Conservation (phyloP, 2,329 filamentous ascomycete genomes). For the Apiospora hydei region DNA sequence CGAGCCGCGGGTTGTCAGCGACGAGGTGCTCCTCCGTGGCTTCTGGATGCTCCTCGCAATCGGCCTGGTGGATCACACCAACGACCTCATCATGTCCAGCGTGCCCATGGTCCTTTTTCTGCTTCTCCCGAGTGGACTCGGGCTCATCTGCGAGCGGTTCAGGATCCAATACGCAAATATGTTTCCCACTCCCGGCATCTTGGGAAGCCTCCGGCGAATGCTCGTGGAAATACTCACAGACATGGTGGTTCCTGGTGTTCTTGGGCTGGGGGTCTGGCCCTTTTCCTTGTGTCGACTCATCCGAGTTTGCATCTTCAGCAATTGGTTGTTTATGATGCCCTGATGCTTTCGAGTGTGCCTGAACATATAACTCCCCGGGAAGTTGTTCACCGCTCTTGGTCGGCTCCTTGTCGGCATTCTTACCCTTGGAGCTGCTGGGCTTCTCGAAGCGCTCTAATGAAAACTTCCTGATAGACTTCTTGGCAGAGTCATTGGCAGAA, state of each 20-base stretch:
- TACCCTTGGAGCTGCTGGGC: background rate
- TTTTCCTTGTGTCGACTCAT: conserved; percentile 28
- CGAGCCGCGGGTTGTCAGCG: conserved; percentile 10
- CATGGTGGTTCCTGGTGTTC: background rate
- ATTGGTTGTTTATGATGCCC: conserved; percentile 25
- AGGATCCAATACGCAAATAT: background rate
- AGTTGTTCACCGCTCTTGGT: background rate
- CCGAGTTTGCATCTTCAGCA: conserved; percentile 31
- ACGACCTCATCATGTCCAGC: background rate
- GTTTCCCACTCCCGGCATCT: background rate
- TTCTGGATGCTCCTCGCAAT: background rate
- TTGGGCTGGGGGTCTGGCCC: conserved; percentile 28
- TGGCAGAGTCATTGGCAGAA: background rate
- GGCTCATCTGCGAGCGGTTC: conserved; percentile 5
- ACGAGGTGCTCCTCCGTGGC: background rate
- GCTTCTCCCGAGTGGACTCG: background rate
- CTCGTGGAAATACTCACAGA: background rate
- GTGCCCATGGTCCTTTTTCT: background rate
- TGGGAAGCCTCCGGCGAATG: background rate
- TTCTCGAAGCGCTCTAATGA: background rate
- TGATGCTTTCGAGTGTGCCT: background rate
- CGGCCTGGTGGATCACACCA: background rate
- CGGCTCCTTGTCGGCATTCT: background rate
- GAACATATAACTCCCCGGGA: background rate
- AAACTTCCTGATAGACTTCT: background rate